Evolutionary conservation across 2,329 filamentous ascomycete species (phyloP), one percentile per base, ranked within the genome.

Genomic region (Pseudogymnoascus sp.): DNA sequence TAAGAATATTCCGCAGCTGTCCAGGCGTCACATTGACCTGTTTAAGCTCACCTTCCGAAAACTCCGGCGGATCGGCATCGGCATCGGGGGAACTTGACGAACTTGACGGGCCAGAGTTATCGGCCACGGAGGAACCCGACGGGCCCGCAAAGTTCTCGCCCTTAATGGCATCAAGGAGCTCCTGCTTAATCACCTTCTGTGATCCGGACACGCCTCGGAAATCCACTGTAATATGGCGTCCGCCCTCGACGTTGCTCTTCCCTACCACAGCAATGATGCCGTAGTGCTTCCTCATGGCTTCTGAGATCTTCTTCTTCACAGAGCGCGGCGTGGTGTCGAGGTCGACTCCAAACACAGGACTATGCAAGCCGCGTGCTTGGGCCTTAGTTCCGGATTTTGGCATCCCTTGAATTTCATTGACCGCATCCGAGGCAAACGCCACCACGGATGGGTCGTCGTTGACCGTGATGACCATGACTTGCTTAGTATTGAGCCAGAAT

Each of bases 401-500:
- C 16, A 21, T 50, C n/a, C 61, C 47, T 42, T 65, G 64, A 42
- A 67, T 65, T 29, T 65, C 35, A 6, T 67, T 42, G 24, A 59
- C 19, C 1, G 44, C 61, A 29, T 37, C 19, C 4, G 47, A 14
- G 6, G 72, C 72, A 61, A 66, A 73, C 6, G 68, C 64, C 7
- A 73, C 62, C 29, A 72, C 65, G n/a, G 64, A 33, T 29, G 66
- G 33, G 2, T 80, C 81, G 59, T 86, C 80, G 69, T 89, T 91
- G 62, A 93, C 81, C 0, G 89, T 89, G 33, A 95, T 75, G 63
- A 96, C 82, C 53, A 88, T 84, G 44, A 85, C 87, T 71, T 95
- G 92, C 5, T 86, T 84, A 0, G 91, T 91, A 63, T 89, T 93
- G 8, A 96, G 80, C 92, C 91, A 96, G 73, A 96, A 93, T 3